Base-by-base conservation (phyloP, 169 alveolate genomes). In the Eimeria praecox region DNA sequence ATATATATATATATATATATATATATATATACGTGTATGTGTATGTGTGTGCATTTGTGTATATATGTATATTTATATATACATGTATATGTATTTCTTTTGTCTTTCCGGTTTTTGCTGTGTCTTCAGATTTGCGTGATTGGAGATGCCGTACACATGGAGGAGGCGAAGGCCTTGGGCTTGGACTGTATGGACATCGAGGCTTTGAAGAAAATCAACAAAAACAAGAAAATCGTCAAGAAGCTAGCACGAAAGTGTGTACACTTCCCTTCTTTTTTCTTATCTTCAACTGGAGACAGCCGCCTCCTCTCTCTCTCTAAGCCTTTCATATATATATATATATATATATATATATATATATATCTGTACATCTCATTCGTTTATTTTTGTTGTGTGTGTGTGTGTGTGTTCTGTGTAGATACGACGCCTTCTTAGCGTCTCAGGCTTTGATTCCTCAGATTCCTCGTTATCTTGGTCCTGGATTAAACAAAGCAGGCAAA, bases 61-160 rank as follows among this genome's bases (percentile, higher is more conserved):
- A 6, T 18, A 2, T n/a, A 3, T 27, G 27, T 27, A 0, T 18
- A 3, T 40, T 56, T 54, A 1, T 20, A 16, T 3, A 3, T 4
- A 4, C 8, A 1, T 87, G 0, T 0, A 0, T 46, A 9, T 8
- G 49, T 12, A 20, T 30, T n/a, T 71, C 16, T 9, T 44, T 30
- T 90, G 16, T 27, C 6, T 64, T 46, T 42, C 73, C 24, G 10
- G 9, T 1, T 75, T 75, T 46, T 22, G 42, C 24, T n/a, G n/a
- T 77, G 30, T 52, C 97, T 99, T 96, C 99, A 99, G 98, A 98
- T 99, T 94, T 99, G 99, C 97, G 99, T 99, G 88, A 98, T 99
- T 96, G 99, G 99, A 54, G 99, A 99, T 97, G 99, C 99, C 85
- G 99, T 98, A 85, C 99, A 99, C 96, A 98, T 99, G 96, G 99